These are phyloP conservation scores for Linnemannia elongata DNA, from an alignment of 192 early-diverging fungal species.

Conservation along the genomic window DNA sequence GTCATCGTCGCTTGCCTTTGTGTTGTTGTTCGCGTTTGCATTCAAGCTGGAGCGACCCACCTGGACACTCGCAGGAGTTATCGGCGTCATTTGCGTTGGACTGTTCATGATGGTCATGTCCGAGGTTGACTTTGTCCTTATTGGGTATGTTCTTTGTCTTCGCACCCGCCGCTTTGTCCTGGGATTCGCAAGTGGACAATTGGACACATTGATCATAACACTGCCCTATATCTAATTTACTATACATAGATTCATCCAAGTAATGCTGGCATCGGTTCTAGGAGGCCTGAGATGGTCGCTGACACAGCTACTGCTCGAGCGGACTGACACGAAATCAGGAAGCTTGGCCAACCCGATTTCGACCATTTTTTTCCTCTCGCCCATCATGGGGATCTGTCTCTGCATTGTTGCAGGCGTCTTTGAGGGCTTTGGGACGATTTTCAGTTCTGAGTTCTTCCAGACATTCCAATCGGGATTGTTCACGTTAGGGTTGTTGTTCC, in stretches of 20 bases:
- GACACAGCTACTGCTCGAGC: slow-evolving; percentile 85
- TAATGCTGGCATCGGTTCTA: slow-evolving; percentile 83
- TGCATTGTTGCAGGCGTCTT: slow-evolving; percentile 72
- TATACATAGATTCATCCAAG: slow-evolving; percentile 71
- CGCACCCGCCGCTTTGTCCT: background rate
- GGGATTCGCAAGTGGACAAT: background rate
- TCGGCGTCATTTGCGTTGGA: slow-evolving; percentile 83
- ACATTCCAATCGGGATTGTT: slow-evolving; percentile 52
- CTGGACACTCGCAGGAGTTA: slow-evolving; percentile 77
- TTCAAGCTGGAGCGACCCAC: slow-evolving; percentile 89
- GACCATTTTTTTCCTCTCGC: slow-evolving; percentile 86
- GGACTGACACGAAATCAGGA: slow-evolving; percentile 67
- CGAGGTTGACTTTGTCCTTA: slow-evolving; percentile 83
- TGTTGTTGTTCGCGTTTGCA: slow-evolving; percentile 90
- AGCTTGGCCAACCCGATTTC: slow-evolving; percentile 92
- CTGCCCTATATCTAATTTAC: background rate
- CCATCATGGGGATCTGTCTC: slow-evolving; percentile 81
- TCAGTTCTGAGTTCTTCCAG: slow-evolving; percentile 67
- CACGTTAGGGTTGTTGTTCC: slow-evolving; percentile 70
- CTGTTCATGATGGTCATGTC: slow-evolving; percentile 90
- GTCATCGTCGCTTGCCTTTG: slow-evolving; percentile 80
- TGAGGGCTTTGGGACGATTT: slow-evolving; percentile 72
- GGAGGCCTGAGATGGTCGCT: slow-evolving; percentile 92
- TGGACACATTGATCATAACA: background rate
- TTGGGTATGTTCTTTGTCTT: slow-evolving; percentile 65